Conservation (phyloP, 129 eudicot species). For the Centella asiatica region DNA sequence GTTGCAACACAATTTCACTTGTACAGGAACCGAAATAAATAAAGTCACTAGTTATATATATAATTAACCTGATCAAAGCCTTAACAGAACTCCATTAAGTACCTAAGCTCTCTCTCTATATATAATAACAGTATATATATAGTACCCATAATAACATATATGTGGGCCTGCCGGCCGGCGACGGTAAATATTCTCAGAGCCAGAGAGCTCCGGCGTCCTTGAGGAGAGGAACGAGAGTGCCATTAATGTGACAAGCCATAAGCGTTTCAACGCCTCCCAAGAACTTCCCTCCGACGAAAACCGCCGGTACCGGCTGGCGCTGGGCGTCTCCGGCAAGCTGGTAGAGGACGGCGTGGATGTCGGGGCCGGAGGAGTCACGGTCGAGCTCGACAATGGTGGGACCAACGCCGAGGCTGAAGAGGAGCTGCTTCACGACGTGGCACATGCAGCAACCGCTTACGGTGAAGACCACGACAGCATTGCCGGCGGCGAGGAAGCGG, state of each 20-base stretch:
- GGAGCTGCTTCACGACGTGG: slow-evolving; percentile 80
- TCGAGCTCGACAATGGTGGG: slow-evolving; percentile 73
- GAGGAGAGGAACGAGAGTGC: slow-evolving; percentile 84
- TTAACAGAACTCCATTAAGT: no score
- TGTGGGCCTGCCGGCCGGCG: no score
- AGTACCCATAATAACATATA: no score
- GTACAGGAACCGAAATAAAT: no score
- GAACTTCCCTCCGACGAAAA: slow-evolving; percentile 78
- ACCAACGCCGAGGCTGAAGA: slow-evolving; percentile 72
- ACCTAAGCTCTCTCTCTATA: no score
- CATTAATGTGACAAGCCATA: slow-evolving; percentile 76
- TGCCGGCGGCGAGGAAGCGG: slow-evolving; percentile 36
- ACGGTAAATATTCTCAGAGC: slow-evolving; percentile 49
- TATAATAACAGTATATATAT: no score
- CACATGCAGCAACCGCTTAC: slow-evolving; percentile 85
- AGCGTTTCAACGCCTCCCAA: slow-evolving; percentile 79
- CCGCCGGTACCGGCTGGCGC: slow-evolving; percentile 54
- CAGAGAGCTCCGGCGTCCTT: slow-evolving; percentile 95
- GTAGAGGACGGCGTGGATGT: slow-evolving; percentile 49
- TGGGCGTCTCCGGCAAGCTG: slow-evolving; percentile 33
- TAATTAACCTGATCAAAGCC: no score
- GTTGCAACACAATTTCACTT: no score
- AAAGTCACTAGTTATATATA: no score
- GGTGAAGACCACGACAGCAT: slow-evolving; percentile 83
- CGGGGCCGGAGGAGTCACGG: slow-evolving; percentile 35